Evolutionary conservation across 768 basidiomycete genomes (phyloP).

Genomic region (Podaxis sp.): DNA sequence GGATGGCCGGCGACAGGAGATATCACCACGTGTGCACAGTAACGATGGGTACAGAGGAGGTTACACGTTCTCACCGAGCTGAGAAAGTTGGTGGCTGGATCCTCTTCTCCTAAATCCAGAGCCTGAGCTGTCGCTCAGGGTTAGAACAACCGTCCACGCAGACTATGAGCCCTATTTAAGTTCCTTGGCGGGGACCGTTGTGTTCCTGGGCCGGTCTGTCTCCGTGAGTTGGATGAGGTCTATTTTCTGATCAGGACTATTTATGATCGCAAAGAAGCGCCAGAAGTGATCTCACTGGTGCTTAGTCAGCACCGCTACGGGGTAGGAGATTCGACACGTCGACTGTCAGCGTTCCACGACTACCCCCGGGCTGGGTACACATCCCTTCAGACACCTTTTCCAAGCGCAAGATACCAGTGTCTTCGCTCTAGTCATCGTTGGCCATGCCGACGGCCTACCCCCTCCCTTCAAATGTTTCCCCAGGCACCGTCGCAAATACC

Average conservation of each 20-base stretch:
- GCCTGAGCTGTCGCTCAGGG: background rate
- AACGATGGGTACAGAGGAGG: background rate
- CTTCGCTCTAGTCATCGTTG: slow-evolving; percentile 21
- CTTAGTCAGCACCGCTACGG: slow-evolving; percentile 24
- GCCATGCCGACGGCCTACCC: slow-evolving; percentile 75
- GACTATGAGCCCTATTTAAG: background rate
- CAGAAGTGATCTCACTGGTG: slow-evolving; percentile 11
- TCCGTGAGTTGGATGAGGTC: background rate
- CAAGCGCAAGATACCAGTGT: background rate
- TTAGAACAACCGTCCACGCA: background rate
- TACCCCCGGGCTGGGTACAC: background rate
- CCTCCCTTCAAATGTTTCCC: slow-evolving; percentile 67
- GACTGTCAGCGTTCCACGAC: slow-evolving; percentile 18
- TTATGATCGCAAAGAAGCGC: background rate
- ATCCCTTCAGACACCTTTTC: background rate
- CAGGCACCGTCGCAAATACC: slow-evolving; percentile 79
- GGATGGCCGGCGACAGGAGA: background rate
- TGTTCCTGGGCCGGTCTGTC: background rate
- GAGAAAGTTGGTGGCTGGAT: background rate
- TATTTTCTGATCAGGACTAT: background rate
- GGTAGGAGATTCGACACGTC: slow-evolving; percentile 29
- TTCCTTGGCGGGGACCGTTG: background rate
- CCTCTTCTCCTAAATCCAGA: background rate
- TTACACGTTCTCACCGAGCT: background rate
- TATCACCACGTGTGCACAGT: background rate